Evolutionary conservation across 2,329 filamentous ascomycete species (phyloP).

Genomic region (Amesomyces nigricolor): DNA sequence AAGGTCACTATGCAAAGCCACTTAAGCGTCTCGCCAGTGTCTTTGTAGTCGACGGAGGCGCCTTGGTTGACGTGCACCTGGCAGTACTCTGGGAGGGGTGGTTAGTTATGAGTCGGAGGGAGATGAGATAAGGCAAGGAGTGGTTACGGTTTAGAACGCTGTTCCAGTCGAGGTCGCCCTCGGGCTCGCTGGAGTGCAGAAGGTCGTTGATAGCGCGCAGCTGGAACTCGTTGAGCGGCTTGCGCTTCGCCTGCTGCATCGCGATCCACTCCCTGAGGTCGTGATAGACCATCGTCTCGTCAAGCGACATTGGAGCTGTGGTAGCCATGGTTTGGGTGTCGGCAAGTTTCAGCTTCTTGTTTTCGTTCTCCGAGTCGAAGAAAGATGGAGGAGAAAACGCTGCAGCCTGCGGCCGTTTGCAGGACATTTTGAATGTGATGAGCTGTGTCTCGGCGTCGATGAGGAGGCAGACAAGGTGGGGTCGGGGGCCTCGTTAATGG

Average conservation of each 20-base stretch:
- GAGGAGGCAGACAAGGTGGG: neutral
- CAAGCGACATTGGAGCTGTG: neutral
- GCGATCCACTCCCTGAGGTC: constrained; percentile 38
- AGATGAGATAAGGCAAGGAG: neutral
- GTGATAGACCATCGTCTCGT: constrained; percentile 28
- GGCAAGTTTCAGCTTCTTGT: neutral
- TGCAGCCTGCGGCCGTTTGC: too few species aligned
- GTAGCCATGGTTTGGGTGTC: neutral
- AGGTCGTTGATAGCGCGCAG: constrained; percentile 38
- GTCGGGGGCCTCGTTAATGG: too few species aligned
- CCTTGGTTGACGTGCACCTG: neutral
- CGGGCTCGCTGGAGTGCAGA: constrained; percentile 26
- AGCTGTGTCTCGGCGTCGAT: constrained; percentile 15
- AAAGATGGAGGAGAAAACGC: too few species aligned
- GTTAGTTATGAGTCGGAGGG: neutral
- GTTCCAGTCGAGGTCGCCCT: constrained; percentile 35
- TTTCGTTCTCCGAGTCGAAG: neutral
- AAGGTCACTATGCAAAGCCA: neutral
- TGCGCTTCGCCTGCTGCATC: constrained; percentile 33
- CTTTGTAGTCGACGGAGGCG: constrained; percentile 19
- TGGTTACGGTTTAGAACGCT: constrained; percentile 34
- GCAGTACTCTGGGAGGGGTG: constrained; percentile 3
- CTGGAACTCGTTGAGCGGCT: constrained; percentile 37
- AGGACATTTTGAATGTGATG: constrained; percentile 6
- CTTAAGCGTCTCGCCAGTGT: constrained; percentile 1